Conservation (phyloP, 306 rosid species). For the Vigna reflexopilosa region DNA sequence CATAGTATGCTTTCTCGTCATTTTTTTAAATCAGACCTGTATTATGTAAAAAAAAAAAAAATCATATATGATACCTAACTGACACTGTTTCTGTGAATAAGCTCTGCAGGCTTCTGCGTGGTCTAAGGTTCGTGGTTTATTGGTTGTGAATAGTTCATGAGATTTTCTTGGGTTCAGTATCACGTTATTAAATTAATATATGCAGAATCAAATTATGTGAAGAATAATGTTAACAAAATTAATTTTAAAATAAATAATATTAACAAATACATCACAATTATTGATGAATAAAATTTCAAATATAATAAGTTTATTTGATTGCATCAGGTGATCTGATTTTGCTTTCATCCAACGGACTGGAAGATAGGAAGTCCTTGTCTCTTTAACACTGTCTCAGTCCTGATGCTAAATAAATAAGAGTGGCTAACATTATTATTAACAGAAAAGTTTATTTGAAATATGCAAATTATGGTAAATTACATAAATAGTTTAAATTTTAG, state of each 20-base stretch:
- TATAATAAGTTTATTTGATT: no score
- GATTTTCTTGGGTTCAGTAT: background rate
- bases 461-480: background rate
- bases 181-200: background rate
- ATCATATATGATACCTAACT: background rate
- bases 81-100: background rate
- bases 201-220: background rate
- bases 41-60: no score
- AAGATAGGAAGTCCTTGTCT: slow-evolving; percentile 5
- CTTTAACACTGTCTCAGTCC: background rate
- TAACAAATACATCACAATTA: no score
- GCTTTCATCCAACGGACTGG: slow-evolving; percentile 39
- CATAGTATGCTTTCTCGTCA: no score
- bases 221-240: no score
- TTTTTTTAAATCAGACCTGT: no score
- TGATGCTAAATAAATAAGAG: background rate
- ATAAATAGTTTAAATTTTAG: background rate
- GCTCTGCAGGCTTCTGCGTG: background rate
- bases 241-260: background rate
- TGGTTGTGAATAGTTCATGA: slow-evolving; percentile 28
- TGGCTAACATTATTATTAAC: background rate
- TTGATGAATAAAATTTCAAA: no score
- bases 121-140: slow-evolving; percentile 26
- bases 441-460: background rate
- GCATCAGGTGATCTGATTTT: background rate